Evolutionary conservation across 345 rosid genomes (phyloP), one percentile per base, ranked within the genome.

Genomic region (Citrus australasica): DNA sequence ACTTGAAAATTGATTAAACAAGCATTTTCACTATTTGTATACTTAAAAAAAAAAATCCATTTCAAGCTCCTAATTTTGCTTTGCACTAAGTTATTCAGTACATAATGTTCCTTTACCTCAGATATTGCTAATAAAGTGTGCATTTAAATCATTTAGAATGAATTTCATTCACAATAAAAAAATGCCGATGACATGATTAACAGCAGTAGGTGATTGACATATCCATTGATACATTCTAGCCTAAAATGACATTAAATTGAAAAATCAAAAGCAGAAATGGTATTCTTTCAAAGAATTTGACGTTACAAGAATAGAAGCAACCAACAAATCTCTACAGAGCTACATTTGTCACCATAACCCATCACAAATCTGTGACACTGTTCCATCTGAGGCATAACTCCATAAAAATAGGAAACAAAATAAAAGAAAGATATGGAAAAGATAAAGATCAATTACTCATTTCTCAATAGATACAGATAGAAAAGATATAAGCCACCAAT

Each of bases 391-490:
- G 24, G 19, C 14, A 35, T 16, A 59, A 72, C 66, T 35, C 19
- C 1, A 14, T 33, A 38, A 37, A 74, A 21, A 27, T 24, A 58
- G 27, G 35, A n/a, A 11, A 53, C 32, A 9, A 46, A 42, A 46
- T 46, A 10, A 46, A 42, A 56, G 28, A 61, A 16, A 42, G 19
- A n/a, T 1, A 38, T 40, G 33, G 55, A 68, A 10, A 61, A 7
- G 17, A 30, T 9, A 33, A 37, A 37, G 24, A 19, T 10, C 16
- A 65, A 76, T 65, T 73, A 67, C 35, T 69, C 46, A 66, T 74
- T 83, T 74, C 19, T 35, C 61, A 77, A 74, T 33, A 7, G 13
- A 58, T 24, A 63, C 67, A 33, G 67, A 77, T 28, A 72, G 25
- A 59, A 25, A 67, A 69, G 63, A 66, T 38, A 46, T n/a, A 51